Percentiles rank a stretch among this genome's conserved stretches.
These are phyloP conservation scores for Talaromyces sp. DNA, from an alignment of 2,329 filamentous ascomycete genomes.

Conservation along the genomic window DNA sequence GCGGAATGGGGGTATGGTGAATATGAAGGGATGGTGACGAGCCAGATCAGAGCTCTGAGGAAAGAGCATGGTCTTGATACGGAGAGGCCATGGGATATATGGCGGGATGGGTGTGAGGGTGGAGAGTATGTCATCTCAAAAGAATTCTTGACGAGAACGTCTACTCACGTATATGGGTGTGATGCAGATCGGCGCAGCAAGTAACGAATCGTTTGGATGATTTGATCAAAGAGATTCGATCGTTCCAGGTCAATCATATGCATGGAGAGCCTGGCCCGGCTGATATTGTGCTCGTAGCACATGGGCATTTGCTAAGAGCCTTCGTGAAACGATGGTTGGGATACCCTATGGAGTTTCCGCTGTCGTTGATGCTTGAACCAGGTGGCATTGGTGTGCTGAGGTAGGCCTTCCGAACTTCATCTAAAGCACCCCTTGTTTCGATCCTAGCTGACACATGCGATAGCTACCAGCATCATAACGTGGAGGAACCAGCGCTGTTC, in stretches of 20 bases:
- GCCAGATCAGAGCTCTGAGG: constrained; percentile 52
- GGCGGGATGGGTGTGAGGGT: constrained; percentile 58
- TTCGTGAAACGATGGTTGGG: constrained; percentile 51
- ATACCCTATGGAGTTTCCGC: constrained; percentile 41
- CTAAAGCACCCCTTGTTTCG: background rate
- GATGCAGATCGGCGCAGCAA: constrained; percentile 33
- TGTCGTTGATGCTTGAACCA: constrained; percentile 48
- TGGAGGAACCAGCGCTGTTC: constrained; percentile 43
- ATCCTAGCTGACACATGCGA: background rate
- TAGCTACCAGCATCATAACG: constrained; percentile 40
- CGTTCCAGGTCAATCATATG: constrained; percentile 43
- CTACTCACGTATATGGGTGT: background rate
- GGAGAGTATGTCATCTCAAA: constrained; percentile 48
- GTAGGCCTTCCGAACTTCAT: constrained; percentile 23
- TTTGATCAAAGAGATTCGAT: constrained; percentile 43
- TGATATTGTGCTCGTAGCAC: constrained; percentile 43
- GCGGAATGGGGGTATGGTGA: constrained; percentile 64
- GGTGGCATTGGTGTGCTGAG: constrained; percentile 46
- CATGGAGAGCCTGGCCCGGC: constrained; percentile 37
- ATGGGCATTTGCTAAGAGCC: constrained; percentile 48
- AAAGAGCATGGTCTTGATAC: constrained; percentile 50
- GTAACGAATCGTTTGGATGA: constrained; percentile 45
- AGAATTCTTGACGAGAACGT: background rate
- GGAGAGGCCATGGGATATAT: constrained; percentile 57
- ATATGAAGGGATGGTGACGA: constrained; percentile 58